Percentiles rank a stretch among this genome's conserved stretches.
phyloP scores from a whole-genome alignment of 345 rosid genomes.

The Turnera subulata region DNA sequence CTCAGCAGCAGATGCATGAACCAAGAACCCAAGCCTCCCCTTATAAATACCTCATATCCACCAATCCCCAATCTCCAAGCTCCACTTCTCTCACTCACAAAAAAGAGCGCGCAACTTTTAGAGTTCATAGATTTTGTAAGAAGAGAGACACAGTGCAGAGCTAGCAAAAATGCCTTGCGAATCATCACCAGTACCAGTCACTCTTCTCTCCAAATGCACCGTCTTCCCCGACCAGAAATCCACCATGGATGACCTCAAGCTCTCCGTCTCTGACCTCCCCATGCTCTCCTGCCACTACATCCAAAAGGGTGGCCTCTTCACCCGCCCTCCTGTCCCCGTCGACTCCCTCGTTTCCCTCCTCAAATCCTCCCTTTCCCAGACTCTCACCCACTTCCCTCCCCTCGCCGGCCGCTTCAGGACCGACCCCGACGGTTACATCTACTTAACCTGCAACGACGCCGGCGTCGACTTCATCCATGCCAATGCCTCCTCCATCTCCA shows the following conservation, averaged over 20 bases:
- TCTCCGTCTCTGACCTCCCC: constrained; percentile 92
- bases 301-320: constrained; percentile 80
- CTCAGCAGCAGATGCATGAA: constrained; percentile 45
- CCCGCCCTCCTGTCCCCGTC: constrained; percentile 34
- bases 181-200: constrained; percentile 11
- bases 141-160: neutral
- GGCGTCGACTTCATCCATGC: constrained; percentile 70
- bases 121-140: no score
- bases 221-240: constrained; percentile 57
- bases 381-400: constrained; percentile 71
- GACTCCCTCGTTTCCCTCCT: constrained; percentile 35
- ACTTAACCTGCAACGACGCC: constrained; percentile 62
- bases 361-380: constrained; percentile 42
- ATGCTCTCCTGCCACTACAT: constrained; percentile 96
- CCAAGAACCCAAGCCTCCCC: constrained; percentile 11
- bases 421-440: constrained; percentile 42
- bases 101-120: no score
- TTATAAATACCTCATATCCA: constrained; percentile 41
- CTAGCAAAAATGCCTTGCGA: constrained; percentile 42
- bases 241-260: constrained; percentile 55
- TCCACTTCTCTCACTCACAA: constrained; percentile 17
- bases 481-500: constrained; percentile 24
- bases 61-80: neutral
- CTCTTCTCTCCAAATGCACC: constrained; percentile 44
- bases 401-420: constrained; percentile 83